Evolutionary conservation across 495 filamentous ascomycete species (phyloP), one percentile per base, ranked within the genome.

Genomic region (Annulohypoxylon bovei): DNA sequence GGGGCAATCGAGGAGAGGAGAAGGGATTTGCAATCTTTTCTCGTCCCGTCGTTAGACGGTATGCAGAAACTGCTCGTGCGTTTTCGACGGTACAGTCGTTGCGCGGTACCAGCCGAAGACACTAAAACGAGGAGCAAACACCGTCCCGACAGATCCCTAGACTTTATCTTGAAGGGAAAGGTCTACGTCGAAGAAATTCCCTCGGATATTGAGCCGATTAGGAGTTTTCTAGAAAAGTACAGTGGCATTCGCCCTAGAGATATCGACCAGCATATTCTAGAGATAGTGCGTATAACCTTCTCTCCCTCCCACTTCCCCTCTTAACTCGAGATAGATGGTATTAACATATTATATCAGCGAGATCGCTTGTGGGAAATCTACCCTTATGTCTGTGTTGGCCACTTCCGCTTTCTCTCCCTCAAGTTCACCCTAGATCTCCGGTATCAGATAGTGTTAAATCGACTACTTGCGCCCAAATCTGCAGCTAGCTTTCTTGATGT

Each of bases 321-420:
- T 27, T 3, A 59, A 1, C 18, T 40, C 59, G 25, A 50, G 40
- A 53, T 27, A 18, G n/a, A 42, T 39, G 23, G 37, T 11, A 33
- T 50, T 56, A 42, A 56, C 16, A 30, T 39, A 14, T 1, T 12
- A 30, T 9, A 27, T n/a, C 14, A 86, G 84, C 80, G 84, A 16
- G 81, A 85, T 42, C 75, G 80, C 22, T 79, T 84, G 23, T 87
- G 83, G 78, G 70, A 67, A 1, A 68, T 83, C 8, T 81, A 75
- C 57, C 82, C 81, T 1, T 86, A 86, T 62, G 82, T 85, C 18
- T 88, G 84, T 75, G 81, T 88, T 64, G 86, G 87, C 4, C 78
- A 79, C 25, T 86, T 84, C 73, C 76, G 79, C 4, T 89, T 88
- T 69, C 75, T 87, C 1, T 81, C 82, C 11, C 72, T 88, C 39